phyloP scores from a whole-genome alignment of 495 filamentous ascomycete species.

The Podospora sp. region DNA sequence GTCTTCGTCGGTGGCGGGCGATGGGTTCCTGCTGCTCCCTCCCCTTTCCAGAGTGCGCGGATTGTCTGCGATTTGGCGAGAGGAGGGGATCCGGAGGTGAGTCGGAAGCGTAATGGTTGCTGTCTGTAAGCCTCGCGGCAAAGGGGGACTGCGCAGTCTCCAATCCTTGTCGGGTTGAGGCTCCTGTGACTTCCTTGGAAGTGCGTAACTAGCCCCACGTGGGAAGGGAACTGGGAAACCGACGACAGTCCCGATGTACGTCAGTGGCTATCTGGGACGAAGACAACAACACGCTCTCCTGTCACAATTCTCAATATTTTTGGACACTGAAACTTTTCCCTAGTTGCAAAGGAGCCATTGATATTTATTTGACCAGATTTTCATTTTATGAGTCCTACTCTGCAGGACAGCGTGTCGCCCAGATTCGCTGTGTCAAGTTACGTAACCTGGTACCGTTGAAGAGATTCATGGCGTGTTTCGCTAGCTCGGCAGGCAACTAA shows the following conservation, averaged over 20 bases:
- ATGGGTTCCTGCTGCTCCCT: slow-evolving; percentile 38
- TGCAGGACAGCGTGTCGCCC: not conserved
- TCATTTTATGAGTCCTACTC: not conserved
- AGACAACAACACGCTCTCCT: not conserved
- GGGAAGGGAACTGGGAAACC: not conserved
- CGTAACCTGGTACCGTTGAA: not conserved
- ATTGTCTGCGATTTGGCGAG: slow-evolving; percentile 33
- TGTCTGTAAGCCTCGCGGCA: slow-evolving; percentile 25
- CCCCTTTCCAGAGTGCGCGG: slow-evolving; percentile 40
- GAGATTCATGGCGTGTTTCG: not conserved
- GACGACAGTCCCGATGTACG: not conserved
- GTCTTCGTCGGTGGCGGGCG: slow-evolving; percentile 13
- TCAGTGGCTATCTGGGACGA: not conserved
- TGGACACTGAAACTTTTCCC: not conserved
- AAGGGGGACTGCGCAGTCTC: slow-evolving; percentile 6
- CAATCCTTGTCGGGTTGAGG: not conserved
- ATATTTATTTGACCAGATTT: not conserved
- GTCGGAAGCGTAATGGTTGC: slow-evolving; percentile 43
- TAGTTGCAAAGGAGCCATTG: not conserved
- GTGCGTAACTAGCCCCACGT: not conserved
- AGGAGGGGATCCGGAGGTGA: slow-evolving; percentile 42
- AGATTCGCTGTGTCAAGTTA: not conserved
- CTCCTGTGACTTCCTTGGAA: not conserved
- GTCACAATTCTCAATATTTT: not conserved
- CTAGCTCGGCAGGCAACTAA: not conserved